Evolutionary conservation across 805 yeast genomes (phyloP).

Genomic region (Candida pini): DNA sequence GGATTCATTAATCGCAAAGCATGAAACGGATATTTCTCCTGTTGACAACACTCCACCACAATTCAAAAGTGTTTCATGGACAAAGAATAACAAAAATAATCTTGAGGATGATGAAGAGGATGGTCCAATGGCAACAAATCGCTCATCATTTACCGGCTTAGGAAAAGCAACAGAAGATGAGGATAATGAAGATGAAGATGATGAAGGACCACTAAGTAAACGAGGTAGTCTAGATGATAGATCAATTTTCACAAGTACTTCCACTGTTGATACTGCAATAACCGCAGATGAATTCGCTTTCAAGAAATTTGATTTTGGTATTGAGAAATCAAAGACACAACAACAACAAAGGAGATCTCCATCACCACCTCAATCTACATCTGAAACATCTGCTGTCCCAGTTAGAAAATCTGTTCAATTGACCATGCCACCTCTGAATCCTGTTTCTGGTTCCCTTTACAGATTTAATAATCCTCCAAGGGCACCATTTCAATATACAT

Average conservation of each 20-base stretch:
- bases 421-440: constrained; percentile 22
- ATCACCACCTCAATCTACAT: neutral
- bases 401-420: constrained; percentile 8
- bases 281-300: neutral
- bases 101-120: no score
- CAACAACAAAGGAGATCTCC: neutral
- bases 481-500: constrained; percentile 43
- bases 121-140: no score
- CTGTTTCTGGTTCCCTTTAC: constrained; percentile 23
- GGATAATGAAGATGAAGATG: constrained; percentile 6
- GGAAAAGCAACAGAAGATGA: neutral
- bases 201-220: constrained; percentile 3
- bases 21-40: constrained; percentile 5
- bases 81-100: neutral
- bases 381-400: constrained; percentile 2
- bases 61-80: constrained; percentile 17
- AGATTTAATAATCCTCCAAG: constrained; percentile 16
- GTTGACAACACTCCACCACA: constrained; percentile 2
- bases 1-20: constrained; percentile 12
- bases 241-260: neutral
- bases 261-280: neutral
- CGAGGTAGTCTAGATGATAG: neutral
- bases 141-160: no score
- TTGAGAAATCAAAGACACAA: neutral
- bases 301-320: neutral